These are phyloP conservation scores for Capsella rubella DNA, from an alignment of 441 rosid species.

Conservation along the genomic window DNA sequence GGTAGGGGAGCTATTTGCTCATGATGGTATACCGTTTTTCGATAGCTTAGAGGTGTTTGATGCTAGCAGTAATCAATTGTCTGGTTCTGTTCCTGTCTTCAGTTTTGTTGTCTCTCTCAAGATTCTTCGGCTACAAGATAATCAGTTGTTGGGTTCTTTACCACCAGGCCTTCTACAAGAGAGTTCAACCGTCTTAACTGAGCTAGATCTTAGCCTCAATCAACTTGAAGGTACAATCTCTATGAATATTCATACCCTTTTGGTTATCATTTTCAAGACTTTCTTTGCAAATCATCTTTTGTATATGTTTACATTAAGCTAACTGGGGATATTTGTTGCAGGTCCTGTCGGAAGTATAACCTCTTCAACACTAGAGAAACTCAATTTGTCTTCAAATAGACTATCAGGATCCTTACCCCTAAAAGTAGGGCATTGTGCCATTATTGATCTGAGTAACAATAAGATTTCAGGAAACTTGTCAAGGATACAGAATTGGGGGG, in stretches of 20 bases:
- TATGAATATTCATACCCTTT: neutral
- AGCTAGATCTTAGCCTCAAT: conserved; percentile 85
- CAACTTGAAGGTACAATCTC: conserved; percentile 70
- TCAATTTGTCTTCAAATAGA: conserved; percentile 68
- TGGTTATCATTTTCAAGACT: neutral
- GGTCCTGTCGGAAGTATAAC: conserved; percentile 69
- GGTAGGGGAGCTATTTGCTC: conserved; percentile 72
- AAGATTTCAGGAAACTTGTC: conserved; percentile 62
- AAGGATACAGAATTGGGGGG: conserved; percentile 70
- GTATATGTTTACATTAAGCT: neutral
- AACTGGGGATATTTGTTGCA: conserved; percentile 43
- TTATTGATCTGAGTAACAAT: conserved; percentile 66
- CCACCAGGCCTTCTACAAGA: conserved; percentile 76
- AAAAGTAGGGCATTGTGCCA: conserved; percentile 61
- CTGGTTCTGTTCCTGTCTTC: conserved; percentile 69
- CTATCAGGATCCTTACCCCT: conserved; percentile 62
- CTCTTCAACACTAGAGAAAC: conserved; percentile 64
- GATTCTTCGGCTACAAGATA: conserved; percentile 72
- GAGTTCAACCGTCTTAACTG: conserved; percentile 71
- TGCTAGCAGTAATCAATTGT: conserved; percentile 73
- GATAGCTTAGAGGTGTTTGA: conserved; percentile 89
- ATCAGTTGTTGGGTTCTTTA: conserved; percentile 65
- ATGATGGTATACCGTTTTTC: conserved; percentile 80
- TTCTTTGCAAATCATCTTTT: conserved; percentile 2
- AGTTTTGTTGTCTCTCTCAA: conserved; percentile 73